Percentiles rank a stretch among this genome's conserved stretches.
These are phyloP conservation scores for Ascobolus immersus DNA, from an alignment of 495 filamentous ascomycete genomes.

Conservation along the genomic window DNA sequence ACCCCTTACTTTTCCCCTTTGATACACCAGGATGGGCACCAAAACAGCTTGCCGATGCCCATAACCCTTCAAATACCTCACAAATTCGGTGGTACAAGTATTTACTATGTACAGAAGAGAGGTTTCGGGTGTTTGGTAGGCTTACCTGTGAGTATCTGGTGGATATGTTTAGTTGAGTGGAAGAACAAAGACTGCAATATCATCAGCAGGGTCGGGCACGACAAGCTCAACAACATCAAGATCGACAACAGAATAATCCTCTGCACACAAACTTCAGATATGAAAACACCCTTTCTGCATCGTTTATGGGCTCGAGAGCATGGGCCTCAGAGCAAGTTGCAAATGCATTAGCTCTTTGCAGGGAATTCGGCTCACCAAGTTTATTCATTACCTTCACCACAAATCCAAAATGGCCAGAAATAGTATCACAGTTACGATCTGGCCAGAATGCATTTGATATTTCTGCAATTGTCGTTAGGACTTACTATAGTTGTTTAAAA, in stretches of 20 bases:
- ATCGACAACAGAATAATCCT: too few relatives aligned
- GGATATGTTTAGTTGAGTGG: not conserved
- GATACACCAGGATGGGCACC: not conserved
- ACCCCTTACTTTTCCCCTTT: slow-evolving; percentile 1
- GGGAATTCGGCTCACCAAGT: not conserved
- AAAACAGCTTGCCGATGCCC: too few relatives aligned
- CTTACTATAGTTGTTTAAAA: not conserved
- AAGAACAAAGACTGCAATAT: slow-evolving; percentile 3
- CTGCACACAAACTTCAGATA: too few relatives aligned
- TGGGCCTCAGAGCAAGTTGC: too few relatives aligned
- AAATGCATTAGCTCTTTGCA: too few relatives aligned
- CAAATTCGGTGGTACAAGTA: slow-evolving; percentile 3
- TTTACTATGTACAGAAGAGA: not conserved
- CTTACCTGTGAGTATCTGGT: slow-evolving; percentile 1
- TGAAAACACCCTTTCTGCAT: too few relatives aligned
- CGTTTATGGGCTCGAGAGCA: too few relatives aligned
- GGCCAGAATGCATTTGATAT: not conserved
- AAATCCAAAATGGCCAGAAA: not conserved
- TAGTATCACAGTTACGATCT: not conserved
- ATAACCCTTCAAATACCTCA: not conserved
- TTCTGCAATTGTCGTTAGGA: not conserved
- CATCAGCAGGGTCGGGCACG: too few relatives aligned
- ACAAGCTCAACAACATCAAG: too few relatives aligned
- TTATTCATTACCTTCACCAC: not conserved
- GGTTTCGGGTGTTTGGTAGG: not conserved